These are phyloP conservation scores for Digitaria exilis DNA, from an alignment of 202 grass and related monocot species.

Conservation along the genomic window DNA sequence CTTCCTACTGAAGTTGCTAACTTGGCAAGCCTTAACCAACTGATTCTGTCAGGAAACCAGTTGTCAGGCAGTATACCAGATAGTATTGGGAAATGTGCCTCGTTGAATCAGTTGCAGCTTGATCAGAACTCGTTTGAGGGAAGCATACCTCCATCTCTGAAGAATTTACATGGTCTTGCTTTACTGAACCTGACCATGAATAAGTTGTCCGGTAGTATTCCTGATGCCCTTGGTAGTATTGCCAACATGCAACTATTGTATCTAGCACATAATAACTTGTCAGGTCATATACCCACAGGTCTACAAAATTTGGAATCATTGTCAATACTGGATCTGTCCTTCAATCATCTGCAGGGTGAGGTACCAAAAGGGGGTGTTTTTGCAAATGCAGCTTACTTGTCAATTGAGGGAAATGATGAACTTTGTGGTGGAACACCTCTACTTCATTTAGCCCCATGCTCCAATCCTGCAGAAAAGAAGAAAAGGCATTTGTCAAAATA, in stretches of 20 bases:
- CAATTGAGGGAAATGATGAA: not conserved
- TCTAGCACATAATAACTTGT: constrained; percentile 33
- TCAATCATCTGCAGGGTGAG: constrained; percentile 40
- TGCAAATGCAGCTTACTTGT: not conserved
- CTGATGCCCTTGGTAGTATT: constrained; percentile 20
- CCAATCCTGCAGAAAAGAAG: not conserved
- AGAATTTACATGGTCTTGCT: constrained; percentile 18
- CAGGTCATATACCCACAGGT: constrained; percentile 26
- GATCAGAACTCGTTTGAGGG: constrained; percentile 41
- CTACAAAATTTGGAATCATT: constrained; percentile 5
- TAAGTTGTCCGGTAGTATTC: constrained; percentile 42
- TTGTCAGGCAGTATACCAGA: constrained; percentile 36
- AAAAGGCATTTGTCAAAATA: not conserved
- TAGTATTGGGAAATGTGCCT: constrained; percentile 24
- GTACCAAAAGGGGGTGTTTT: constrained; percentile 41
- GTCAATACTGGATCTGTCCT: constrained; percentile 34
- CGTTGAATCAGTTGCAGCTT: not conserved
- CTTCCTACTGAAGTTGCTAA: constrained; percentile 33
- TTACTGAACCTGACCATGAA: constrained; percentile 40
- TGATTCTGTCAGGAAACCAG: constrained; percentile 47
- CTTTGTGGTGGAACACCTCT: constrained; percentile 17
- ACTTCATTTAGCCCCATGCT: constrained; percentile 17
- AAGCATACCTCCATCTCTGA: constrained; percentile 27
- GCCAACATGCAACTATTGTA: constrained; percentile 20
- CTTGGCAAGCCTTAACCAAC: constrained; percentile 16